Evolutionary conservation across 768 basidiomycete species (phyloP), one percentile per base, ranked within the genome.

Genomic region (Agaricus subrufescens): DNA sequence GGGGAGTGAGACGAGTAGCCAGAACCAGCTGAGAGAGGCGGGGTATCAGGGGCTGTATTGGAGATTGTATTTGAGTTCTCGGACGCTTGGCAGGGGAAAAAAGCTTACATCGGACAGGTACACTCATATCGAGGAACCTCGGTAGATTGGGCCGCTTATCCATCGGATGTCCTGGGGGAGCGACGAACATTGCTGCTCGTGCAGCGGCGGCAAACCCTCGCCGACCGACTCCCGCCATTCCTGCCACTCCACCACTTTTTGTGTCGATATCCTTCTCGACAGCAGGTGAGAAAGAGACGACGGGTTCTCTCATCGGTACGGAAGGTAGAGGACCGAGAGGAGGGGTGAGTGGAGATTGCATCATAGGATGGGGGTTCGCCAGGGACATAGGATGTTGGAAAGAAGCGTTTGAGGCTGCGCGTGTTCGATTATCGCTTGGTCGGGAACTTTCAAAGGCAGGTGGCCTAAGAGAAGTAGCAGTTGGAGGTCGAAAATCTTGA

Each of bases 181-280:
- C 49, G 1, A 66, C 67, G 50, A 74, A 72, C 73, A 75, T 75
- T 10, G 73, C 74, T 0, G 73, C 74, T 44, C 83, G 82, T 51
- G 86, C 84, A 9, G 82, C 89, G 15, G 91, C 89, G 0, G 85
- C 85, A 57, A 94, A 94, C 0, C 90, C 93, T 61, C 92, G 74
- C 58, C 93, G 75, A 7, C 93, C 93, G 6, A 95, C 91, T 8
- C 93, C 93, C 0, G 93, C 93, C 93, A 95, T 94, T 0, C 89
- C 89, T 8, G 89, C 89, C 52, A 77, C 83, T 6, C 89, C 89
- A 3, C 89, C 89, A 2, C 65, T 77, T 66, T 86, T 83, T n/a
- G 89, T 91, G 64, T 89, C 81, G 8, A 85, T 75, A 34, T 80
- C 77, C 6, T 9, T 42, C 27, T 40, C 38, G 57, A 34, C 53